Conservation (phyloP, 169 alveolate genomes). For the Cryptosporidium ubiquitum region DNA sequence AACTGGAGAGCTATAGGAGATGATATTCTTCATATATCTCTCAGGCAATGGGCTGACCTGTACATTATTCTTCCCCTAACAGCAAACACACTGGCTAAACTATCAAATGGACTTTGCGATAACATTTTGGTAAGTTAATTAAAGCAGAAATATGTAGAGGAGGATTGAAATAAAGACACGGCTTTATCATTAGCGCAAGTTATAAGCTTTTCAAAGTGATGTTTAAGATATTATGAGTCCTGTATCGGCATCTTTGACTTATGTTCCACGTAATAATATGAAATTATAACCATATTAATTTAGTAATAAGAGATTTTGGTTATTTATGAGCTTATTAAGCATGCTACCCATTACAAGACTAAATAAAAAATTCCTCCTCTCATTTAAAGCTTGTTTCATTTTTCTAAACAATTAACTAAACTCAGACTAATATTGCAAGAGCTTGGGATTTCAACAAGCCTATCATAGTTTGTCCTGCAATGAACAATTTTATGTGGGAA, state of each 20-base stretch:
- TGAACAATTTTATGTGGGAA: constrained; percentile 94
- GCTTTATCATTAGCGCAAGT: background rate
- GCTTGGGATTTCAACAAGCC: constrained; percentile 92
- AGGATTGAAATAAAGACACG: background rate
- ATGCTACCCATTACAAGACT: background rate
- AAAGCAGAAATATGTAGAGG: background rate
- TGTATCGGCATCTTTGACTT: no score
- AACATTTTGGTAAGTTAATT: constrained; percentile 85
- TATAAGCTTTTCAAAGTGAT: background rate
- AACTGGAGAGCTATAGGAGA: constrained; percentile 84
- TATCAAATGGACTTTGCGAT: constrained; percentile 92
- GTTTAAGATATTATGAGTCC: no score
- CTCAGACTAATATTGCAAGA: constrained; percentile 90
- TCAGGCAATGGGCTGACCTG: constrained; percentile 91
- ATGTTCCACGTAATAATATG: background rate
- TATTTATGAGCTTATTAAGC: background rate
- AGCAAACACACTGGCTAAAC: constrained; percentile 93
- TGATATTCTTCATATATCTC: constrained; percentile 80
- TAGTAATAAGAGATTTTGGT: background rate
- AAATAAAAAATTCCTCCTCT: background rate
- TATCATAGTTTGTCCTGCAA: constrained; percentile 92
- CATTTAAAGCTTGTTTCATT: background rate
- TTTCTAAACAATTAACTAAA: background rate
- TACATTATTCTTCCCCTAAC: constrained; percentile 91
- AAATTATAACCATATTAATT: no score